Base-by-base conservation (phyloP, 768 basidiomycete genomes). In the Amanita pallidorosea region DNA sequence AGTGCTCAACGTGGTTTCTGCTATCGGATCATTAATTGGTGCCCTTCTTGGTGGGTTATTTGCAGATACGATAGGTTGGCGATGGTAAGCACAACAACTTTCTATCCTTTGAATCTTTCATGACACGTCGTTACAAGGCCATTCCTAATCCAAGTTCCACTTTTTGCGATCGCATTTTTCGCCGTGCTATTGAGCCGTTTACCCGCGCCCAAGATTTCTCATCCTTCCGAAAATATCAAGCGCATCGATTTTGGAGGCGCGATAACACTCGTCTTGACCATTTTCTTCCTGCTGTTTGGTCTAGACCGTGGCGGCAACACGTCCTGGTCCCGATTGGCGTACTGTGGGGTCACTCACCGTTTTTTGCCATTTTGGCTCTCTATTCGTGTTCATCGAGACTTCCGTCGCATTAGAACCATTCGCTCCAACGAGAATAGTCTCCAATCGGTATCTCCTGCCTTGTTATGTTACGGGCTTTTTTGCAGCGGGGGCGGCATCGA, bases 191-290 rank as follows among this genome's bases (percentile, higher is more conserved):
- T 80, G 35, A 68, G 8, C 74, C 9, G 73, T 85, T 70, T 83
- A 12, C 81, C 81, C 0, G 65, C 66, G 52, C 57, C 55, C 1
- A 64, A 70, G 9, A 58, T 59, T 0, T 63, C 68, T 2, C 65
- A 76, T 56, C 69, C 83, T 56, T 59, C 58, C 11, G 65, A 63
- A 5, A 83, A 81, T 53, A 63, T 85, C 47, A 73, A 70, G 51
- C 73, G 82, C 15, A 67, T 86, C 52, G 83, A 86, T 64, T 83
- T 83, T 55, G 63, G 65, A 4, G 83, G 83, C 15, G 79, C 81
- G 1, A 36, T 73, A 38, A 66, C 72, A 5, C 75, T 85, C 40
- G 71, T 84, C 20, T 48, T 73, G n/a, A 64, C 77, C 20, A 67
- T 82, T n/a, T 77, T 79, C 61, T 66, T 68, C 57, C 69, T 85